Evolutionary conservation across 371 early-diverging fungal species (phyloP), one percentile per base, ranked within the genome.

Genomic region (Actinomortierella ambigua): DNA sequence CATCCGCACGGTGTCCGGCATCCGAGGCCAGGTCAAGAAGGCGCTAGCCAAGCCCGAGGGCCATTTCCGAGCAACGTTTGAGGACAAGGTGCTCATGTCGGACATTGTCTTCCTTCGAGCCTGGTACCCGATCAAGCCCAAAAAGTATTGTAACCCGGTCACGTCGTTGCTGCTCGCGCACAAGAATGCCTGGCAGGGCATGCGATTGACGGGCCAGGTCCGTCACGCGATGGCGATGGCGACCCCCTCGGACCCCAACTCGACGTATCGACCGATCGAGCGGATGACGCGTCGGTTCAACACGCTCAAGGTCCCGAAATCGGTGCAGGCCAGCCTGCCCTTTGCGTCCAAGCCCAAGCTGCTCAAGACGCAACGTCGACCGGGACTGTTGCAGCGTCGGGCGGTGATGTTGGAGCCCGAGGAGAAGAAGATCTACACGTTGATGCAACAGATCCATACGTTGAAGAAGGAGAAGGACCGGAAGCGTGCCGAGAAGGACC

Each of bases 1-100:
- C 48, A 88, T 99, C 55, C 90, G 97, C 42, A 98, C 98, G 0
- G 99, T 98, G 17, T 93, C 93, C 67, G 99, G 99, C 26, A 94
- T 99, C 63, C 90, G 99, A 68, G 99, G 99, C 57, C 95, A 95
- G 70, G 91, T 99, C 55, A 99, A 99, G 81, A 99, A 97, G 80
- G 86, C 90, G 18, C 51, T 77, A n/a, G 66, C 87, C 69, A 93
- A 93, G 70, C 92, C 91, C 2, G 90, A 90, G 29, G 99, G 99
- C n/a, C 83, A 84, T 34, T 99, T 96, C 91, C 91, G 99, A 68
- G 99, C 99, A 9, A 95, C 98, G 3, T 99, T 99, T 82, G 99
- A 99, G 82, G 99, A 99, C 80, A 93, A 94, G 79, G 84, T 99
- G 28, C 76, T 96, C 70, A 92, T 93, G 91, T 67, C 82, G 83